Evolutionary conservation across 1,139 yeast genomes (phyloP).

Genomic region (Scheffersomyces segobiensis): DNA sequence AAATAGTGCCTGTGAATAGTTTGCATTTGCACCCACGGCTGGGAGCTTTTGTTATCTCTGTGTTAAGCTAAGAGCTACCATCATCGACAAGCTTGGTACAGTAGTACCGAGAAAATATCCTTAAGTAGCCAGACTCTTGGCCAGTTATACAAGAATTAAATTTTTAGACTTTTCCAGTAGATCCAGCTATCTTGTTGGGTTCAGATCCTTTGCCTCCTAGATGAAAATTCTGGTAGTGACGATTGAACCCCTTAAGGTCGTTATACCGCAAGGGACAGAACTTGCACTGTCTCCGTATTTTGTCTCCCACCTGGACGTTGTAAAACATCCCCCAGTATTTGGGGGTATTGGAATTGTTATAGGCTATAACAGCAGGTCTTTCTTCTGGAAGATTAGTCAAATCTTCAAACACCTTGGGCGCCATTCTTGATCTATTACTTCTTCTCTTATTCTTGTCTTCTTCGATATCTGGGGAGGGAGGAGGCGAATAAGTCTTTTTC

Average conservation of each 20-base stretch:
- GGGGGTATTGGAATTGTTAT: slow-evolving; percentile 3
- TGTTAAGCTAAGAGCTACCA: not conserved
- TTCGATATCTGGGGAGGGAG: not conserved
- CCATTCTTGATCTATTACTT: not conserved
- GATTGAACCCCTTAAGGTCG: slow-evolving; percentile 4
- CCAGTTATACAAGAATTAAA: not conserved
- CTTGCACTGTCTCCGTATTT: slow-evolving; percentile 1
- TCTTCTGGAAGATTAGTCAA: not conserved
- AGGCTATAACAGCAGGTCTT: not conserved
- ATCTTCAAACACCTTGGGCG: not conserved
- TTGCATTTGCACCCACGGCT: not conserved
- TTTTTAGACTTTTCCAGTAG: not conserved
- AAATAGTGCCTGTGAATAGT: not conserved
- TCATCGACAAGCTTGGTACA: not conserved
- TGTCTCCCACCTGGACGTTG: not conserved
- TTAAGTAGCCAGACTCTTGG: too few relatives aligned
- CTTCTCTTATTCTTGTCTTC: not conserved
- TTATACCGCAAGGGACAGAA: not conserved
- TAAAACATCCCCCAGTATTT: slow-evolving; percentile 2
- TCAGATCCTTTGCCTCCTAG: not conserved
- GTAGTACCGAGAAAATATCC: not conserved
- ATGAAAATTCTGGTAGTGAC: slow-evolving; percentile 2
- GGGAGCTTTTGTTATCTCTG: not conserved
- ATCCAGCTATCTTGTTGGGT: not conserved
- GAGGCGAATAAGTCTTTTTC: not conserved